Percentiles rank a stretch among this genome's conserved stretches.
phyloP scores from a whole-genome alignment of 2,329 filamentous ascomycete genomes.

The Erysiphe pulchra region DNA sequence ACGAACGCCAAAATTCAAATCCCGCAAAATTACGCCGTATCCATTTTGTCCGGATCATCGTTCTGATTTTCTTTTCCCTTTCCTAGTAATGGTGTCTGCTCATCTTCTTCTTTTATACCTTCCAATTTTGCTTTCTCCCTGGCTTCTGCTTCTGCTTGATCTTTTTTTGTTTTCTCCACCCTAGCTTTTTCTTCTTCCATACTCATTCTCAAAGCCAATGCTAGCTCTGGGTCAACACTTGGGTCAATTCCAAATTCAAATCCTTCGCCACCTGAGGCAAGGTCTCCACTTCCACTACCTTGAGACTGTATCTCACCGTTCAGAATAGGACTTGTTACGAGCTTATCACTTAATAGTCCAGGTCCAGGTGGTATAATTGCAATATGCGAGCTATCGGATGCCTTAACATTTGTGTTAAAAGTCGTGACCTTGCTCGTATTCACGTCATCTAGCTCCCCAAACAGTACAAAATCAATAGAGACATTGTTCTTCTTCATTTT shows the following conservation, averaged over 20 bases:
- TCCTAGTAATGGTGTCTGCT: constrained; percentile 30
- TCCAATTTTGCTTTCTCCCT: constrained; percentile 68
- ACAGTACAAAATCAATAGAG: constrained; percentile 80
- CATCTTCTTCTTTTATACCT: constrained; percentile 39
- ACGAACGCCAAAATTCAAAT: too few relatives aligned
- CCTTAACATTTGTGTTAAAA: constrained; percentile 84
- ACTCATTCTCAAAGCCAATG: constrained; percentile 84
- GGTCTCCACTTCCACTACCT: constrained; percentile 24
- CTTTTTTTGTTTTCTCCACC: constrained; percentile 61
- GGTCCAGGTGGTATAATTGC: constrained; percentile 76
- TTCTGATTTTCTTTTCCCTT: constrained; percentile 32
- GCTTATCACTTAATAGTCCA: constrained; percentile 76
- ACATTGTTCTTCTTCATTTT: constrained; percentile 98
- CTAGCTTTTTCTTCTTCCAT: constrained; percentile 94
- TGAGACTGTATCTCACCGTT: constrained; percentile 49
- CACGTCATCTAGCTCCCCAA: constrained; percentile 79
- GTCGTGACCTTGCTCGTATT: constrained; percentile 77
- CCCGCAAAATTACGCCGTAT: constrained; percentile 31
- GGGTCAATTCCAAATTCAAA: constrained; percentile 85
- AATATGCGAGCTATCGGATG: constrained; percentile 71
- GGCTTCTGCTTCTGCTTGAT: constrained; percentile 41
- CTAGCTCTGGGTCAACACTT: constrained; percentile 74
- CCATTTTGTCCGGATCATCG: constrained; percentile 49
- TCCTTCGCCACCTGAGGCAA: constrained; percentile 28
- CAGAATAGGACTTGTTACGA: constrained; percentile 72